Evolutionary conservation across 2,329 filamentous ascomycete species (phyloP).

Genomic region (Fusarium tanahbumbuense): DNA sequence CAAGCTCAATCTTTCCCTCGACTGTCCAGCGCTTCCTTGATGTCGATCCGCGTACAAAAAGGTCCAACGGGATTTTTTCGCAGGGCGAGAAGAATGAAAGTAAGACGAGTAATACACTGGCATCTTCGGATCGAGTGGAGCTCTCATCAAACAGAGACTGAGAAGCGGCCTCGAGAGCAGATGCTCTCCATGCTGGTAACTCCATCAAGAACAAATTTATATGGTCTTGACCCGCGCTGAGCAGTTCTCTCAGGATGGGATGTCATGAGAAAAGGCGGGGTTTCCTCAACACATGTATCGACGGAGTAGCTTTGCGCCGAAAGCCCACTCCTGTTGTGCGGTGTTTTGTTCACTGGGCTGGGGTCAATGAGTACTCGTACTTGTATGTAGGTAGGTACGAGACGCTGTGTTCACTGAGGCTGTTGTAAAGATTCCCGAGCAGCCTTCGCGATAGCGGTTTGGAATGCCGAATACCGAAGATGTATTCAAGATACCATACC

Average conservation of each 20-base stretch:
- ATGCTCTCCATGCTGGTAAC: slow-evolving; percentile 29
- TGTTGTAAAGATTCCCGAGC: not conserved
- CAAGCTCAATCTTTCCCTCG: slow-evolving; percentile 35
- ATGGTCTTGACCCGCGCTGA: slow-evolving; percentile 1
- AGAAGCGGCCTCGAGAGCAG: slow-evolving; percentile 35
- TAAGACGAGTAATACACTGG: slow-evolving; percentile 35
- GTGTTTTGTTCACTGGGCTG: slow-evolving; percentile 7
- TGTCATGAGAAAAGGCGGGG: slow-evolving; percentile 11
- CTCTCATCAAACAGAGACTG: slow-evolving; percentile 25
- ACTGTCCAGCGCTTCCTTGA: slow-evolving; percentile 43
- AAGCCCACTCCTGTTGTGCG: slow-evolving; percentile 15
- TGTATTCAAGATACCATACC: slow-evolving; percentile 25
- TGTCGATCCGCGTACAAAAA: slow-evolving; percentile 35
- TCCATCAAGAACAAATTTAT: slow-evolving; percentile 16
- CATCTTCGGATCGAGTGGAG: slow-evolving; percentile 31
- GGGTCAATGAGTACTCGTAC: not conserved
- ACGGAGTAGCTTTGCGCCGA: slow-evolving; percentile 14
- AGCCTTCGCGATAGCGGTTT: slow-evolving; percentile 14
- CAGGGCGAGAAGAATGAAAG: slow-evolving; percentile 38
- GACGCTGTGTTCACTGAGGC: not conserved
- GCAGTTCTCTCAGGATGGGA: not conserved
- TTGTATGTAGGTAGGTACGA: not conserved
- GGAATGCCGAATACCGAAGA: slow-evolving; percentile 31
- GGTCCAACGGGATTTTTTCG: slow-evolving; percentile 37
- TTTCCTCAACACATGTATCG: slow-evolving; percentile 14